Base-by-base conservation (phyloP, 1,139 yeast species). In the Cylindricascospora bacillispora region DNA sequence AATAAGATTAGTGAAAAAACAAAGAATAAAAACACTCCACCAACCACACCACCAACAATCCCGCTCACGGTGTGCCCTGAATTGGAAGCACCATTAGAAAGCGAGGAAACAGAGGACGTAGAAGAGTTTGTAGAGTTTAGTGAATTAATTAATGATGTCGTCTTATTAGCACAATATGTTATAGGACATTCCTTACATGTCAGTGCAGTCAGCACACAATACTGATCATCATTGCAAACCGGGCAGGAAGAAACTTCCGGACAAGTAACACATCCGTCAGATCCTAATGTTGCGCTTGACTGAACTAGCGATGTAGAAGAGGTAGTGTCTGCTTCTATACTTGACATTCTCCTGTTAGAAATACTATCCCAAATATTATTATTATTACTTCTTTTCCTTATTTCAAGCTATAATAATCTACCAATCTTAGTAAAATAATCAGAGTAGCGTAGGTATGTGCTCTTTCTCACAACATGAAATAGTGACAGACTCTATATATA, bases 21-120 rank as follows among this genome's bases (percentile, higher is more conserved):
- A 11, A 29, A 14, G 25, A 25, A 16, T n/a, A 25, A 72, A 10
- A 26, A 13, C 4, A 71, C 72, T 16, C 81, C 81, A 4, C 81
- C 85, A 0, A 73, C 72, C 2, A 75, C 67, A 2, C 73, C 80
- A 13, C 82, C 81, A n/a, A 56, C 55, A 16, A 57, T 47, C 33
- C 13, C 54, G 31, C 14, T 29, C 33, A 15, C 34, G 20, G 11
- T 16, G 3, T 12, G 22, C 22, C 7, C 11, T 13, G 24, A 22
- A 13, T 22, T 13, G n/a, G 6, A 6, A 58, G 44, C 3, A 12
- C 24, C 20, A 59, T 56, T 7, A 13, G 27, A 25, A 16, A 15
- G 13, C 13, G 27, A 16, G 18, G 15, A 15, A 3, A 15, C n/a
- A 15, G 31, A 24, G 13, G 28, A 4, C 14, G 24, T 19, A 6